Base-by-base conservation (phyloP, 2,329 filamentous ascomycete genomes). In the Curvularia lunata region DNA sequence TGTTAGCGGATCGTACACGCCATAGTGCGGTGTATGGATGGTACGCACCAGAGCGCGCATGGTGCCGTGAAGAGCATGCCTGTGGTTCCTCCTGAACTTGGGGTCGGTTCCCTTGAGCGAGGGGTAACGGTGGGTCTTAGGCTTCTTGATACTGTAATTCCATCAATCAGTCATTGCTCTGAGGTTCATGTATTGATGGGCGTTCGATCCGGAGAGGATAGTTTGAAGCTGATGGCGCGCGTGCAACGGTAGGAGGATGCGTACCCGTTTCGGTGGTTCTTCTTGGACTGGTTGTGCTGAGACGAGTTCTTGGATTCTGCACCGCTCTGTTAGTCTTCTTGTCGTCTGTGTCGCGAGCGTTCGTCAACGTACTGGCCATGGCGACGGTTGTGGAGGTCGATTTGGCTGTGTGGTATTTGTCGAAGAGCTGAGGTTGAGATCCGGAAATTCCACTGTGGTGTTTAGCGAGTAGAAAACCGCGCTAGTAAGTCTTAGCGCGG, bases 41-140 rank as follows among this genome's bases (percentile, higher is more conserved):
- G 46, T 56, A 85, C 91, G 78, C 89, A 98, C 94, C 86, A 99
- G 85, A 80, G 95, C 95, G 86, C 91, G 96, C 87, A 91, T 92
- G 81, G 93, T 99, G 82, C 95, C 95, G 87, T 98, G 95, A 69
- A 98, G 92, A 83, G 95, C 95, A 88, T 99, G 94, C 86, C 92
- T 92, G 87, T 99, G 95, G 88, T 99, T 99, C 85, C 95, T 90
- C 83, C 95, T 90, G 88, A 99, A 99, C 89, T 99, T 99, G 81
- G 95, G 93, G 85, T 99, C 95, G 82, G 92, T 95, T 77, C 95
- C 95, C 82, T 97, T 97, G 78, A 99, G 90, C 75, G 94, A 98
- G 71, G 95, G 95, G 86, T 99, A 99, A 86, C 95, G 88, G 84
- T 93, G 88, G 80, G 95, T 98, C 89, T 97, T 97, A 71, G 95